Conservation (phyloP, 306 rosid species). For the Cicer pinnatifidum region DNA sequence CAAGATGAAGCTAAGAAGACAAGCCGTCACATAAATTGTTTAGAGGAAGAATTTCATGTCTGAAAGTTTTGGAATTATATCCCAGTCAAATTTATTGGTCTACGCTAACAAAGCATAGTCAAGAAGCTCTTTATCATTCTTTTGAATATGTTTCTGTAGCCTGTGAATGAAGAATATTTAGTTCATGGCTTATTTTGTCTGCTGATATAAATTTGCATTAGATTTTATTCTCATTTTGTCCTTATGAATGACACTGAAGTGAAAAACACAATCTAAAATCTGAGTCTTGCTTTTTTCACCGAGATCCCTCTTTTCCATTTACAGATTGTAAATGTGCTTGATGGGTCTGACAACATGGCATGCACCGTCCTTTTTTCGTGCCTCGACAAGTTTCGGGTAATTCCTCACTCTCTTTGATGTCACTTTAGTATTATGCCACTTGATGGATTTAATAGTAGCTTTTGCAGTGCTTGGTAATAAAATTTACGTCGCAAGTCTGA, state of each 20-base stretch:
- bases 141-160: constrained; percentile 10
- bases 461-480: constrained; percentile 29
- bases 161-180: constrained; percentile 24
- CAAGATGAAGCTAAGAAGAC: constrained; percentile 8
- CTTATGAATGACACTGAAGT: background rate
- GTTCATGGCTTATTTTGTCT: constrained; percentile 1
- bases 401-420: constrained; percentile 28
- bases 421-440: constrained; percentile 33
- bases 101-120: constrained; percentile 4
- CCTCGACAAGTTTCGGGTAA: constrained; percentile 79
- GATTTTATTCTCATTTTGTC: background rate
- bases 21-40: background rate
- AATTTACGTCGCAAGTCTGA: background rate
- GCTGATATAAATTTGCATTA: constrained; percentile 22
- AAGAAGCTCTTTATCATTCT: background rate
- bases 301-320: constrained; percentile 7
- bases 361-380: constrained; percentile 79
- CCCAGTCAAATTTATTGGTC: background rate
- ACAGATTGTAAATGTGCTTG: constrained; percentile 86
- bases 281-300: background rate
- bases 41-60: constrained; percentile 28
- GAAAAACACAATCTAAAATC: constrained; percentile 32
- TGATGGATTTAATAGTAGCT: background rate
- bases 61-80: constrained; percentile 25
- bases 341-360: constrained; percentile 59